A percentile compares a stretch with the other conserved stretches of the same genome.
These are phyloP conservation scores for Rubia yunnanensis DNA, from an alignment of 257 asterid species.

Conservation along the genomic window DNA sequence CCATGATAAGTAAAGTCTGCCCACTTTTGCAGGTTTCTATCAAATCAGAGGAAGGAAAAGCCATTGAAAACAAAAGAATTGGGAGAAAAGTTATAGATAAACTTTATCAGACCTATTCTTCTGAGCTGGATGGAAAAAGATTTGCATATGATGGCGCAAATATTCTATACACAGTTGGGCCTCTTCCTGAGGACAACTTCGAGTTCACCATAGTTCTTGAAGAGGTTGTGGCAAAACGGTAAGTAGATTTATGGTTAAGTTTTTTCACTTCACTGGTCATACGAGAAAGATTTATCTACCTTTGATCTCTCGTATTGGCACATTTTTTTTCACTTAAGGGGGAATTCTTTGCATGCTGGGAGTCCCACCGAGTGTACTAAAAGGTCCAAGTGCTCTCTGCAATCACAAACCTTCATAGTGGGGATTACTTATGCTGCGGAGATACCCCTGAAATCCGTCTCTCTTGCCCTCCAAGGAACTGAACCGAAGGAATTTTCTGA, in stretches of 20 bases:
- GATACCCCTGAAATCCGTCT: conserved; percentile 50
- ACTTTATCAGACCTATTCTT: conserved; percentile 62
- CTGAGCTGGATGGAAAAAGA: conserved; percentile 56
- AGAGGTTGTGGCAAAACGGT: conserved; percentile 57
- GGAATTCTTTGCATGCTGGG: conserved; percentile 30
- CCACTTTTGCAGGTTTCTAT: conserved; percentile 56
- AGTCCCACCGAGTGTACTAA: conserved; percentile 41
- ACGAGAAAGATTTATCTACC: neutral
- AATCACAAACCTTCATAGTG: conserved; percentile 49
- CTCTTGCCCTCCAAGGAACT: conserved; percentile 61
- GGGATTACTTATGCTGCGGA: conserved; percentile 63
- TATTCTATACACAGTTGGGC: conserved; percentile 66
- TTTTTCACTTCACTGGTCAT: conserved; percentile 6
- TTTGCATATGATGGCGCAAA: conserved; percentile 84
- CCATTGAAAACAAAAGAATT: conserved; percentile 42
- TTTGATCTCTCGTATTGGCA: conserved; percentile 7
- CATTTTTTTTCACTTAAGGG: conserved; percentile 21
- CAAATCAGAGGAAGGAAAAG: conserved; percentile 37
- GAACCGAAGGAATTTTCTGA: conserved; percentile 54
- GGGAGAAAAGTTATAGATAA: conserved; percentile 62
- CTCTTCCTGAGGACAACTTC: conserved; percentile 53
- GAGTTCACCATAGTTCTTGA: conserved; percentile 63
- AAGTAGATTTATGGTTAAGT: conserved; percentile 13
- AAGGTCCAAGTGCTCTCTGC: conserved; percentile 48
- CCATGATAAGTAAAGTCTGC: conserved; percentile 10